Conservation (phyloP, 2,329 filamentous ascomycete genomes). For the Penicillium palitans region DNA sequence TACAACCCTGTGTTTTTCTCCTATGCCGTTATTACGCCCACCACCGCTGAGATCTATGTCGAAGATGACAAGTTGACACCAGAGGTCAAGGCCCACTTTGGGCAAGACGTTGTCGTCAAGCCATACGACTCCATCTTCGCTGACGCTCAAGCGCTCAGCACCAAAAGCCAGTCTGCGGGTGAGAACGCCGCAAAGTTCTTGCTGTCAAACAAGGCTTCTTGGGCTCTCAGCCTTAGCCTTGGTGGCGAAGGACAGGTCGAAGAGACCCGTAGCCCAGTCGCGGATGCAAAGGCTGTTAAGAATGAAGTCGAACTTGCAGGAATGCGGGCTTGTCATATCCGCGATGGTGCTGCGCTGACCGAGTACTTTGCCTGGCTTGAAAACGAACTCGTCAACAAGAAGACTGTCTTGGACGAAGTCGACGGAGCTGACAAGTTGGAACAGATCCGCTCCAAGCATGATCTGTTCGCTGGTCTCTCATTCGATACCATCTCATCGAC, state of each 20-base stretch:
- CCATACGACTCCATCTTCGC: constrained; percentile 81
- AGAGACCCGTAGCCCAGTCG: constrained; percentile 81
- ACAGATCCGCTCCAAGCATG: constrained; percentile 56
- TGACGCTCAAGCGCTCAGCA: constrained; percentile 68
- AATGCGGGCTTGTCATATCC: constrained; percentile 90
- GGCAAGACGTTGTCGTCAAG: constrained; percentile 68
- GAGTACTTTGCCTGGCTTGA: constrained; percentile 98
- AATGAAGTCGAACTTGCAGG: constrained; percentile 86
- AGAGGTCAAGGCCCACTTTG: constrained; percentile 69
- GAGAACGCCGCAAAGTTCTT: constrained; percentile 65
- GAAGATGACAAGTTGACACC: constrained; percentile 74
- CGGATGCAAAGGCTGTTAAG: constrained; percentile 91
- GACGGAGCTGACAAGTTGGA: constrained; percentile 90
- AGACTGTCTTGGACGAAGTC: constrained; percentile 78
- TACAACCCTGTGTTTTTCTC: constrained; percentile 99
- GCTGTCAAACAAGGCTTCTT: constrained; percentile 85
- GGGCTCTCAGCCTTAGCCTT: constrained; percentile 83
- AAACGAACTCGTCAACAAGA: constrained; percentile 75
- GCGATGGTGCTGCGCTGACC: constrained; percentile 85
- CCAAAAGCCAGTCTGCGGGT: constrained; percentile 39
- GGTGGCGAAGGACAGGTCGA: constrained; percentile 85
- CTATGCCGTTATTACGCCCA: constrained; percentile 83
- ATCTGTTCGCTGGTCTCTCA: constrained; percentile 83
- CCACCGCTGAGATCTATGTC: constrained; percentile 75
- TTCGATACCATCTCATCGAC: constrained; percentile 97